Conservation (phyloP, 179 eudicot genomes). For the Spergularia azorica region DNA sequence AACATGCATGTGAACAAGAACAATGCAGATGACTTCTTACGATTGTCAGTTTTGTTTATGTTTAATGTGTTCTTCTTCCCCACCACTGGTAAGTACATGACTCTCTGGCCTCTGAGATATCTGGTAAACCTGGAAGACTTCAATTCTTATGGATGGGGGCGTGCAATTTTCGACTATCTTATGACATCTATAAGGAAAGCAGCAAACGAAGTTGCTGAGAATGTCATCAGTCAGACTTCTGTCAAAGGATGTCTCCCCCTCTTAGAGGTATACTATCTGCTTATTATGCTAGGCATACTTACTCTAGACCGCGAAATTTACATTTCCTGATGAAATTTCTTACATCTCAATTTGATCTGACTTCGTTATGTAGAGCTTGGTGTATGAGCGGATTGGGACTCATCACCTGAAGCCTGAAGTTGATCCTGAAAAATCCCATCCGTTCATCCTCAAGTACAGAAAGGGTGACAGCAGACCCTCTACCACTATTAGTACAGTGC, state of each 20-base stretch:
- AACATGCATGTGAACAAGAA: slow-evolving; percentile 6
- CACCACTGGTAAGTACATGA: not conserved
- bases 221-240: no score
- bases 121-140: not conserved
- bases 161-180: not conserved
- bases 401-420: slow-evolving; percentile 12
- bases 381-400: slow-evolving; percentile 15
- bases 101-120: not conserved
- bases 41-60: slow-evolving; percentile 10
- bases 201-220: not conserved
- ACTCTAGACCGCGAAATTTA: not conserved
- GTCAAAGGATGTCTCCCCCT: slow-evolving; percentile 22
- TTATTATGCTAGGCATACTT: not conserved
- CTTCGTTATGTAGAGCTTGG: not conserved
- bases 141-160: slow-evolving; percentile 11
- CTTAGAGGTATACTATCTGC: slow-evolving; percentile 9
- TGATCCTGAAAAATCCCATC: not conserved
- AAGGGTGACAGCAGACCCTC: slow-evolving; percentile 12
- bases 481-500: not conserved
- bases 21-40: slow-evolving; percentile 13
- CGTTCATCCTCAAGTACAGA: slow-evolving; percentile 17
- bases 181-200: slow-evolving; percentile 10
- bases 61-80: slow-evolving; percentile 17
- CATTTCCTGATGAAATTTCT: not conserved
- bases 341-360: not conserved